phyloP scores from a whole-genome alignment of 2,329 filamentous ascomycete species.

The Exophiala sideris region DNA sequence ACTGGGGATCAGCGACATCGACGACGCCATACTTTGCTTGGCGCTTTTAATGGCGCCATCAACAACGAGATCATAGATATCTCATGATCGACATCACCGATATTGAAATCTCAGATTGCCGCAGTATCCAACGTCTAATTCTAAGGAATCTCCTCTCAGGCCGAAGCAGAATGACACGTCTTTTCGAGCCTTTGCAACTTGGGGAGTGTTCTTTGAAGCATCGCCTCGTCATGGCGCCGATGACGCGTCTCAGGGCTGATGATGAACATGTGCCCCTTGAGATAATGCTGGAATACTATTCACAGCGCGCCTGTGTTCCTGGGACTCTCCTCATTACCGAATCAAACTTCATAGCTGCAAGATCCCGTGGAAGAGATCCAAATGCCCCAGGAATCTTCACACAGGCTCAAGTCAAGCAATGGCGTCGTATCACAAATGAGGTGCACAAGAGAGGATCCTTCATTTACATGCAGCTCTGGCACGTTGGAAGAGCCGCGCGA shows the following conservation, averaged over 20 bases:
- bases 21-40: too few species aligned
- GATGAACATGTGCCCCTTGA: slow-evolving; percentile 40
- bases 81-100: too few species aligned
- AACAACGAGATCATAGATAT: too few species aligned
- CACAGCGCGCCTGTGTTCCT: slow-evolving; percentile 35
- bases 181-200: slow-evolving; percentile 5
- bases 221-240: slow-evolving; percentile 51
- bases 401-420: slow-evolving; percentile 43
- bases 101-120: too few species aligned
- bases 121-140: too few species aligned
- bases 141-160: too few species aligned
- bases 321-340: slow-evolving; percentile 39
- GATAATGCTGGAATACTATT: slow-evolving; percentile 40
- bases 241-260: slow-evolving; percentile 54
- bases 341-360: slow-evolving; percentile 16
- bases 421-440: slow-evolving; percentile 50
- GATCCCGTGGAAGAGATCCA: neutral
- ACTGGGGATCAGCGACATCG: too few species aligned
- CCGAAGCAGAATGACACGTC: neutral
- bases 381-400: slow-evolving; percentile 16
- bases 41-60: too few species aligned
- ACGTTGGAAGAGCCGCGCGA: slow-evolving; percentile 48
- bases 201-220: slow-evolving; percentile 32
- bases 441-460: slow-evolving; percentile 50
- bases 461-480: slow-evolving; percentile 42